These are phyloP conservation scores for Chaetoscypha palmicola DNA, from an alignment of 2,329 filamentous ascomycete species.

Conservation along the genomic window DNA sequence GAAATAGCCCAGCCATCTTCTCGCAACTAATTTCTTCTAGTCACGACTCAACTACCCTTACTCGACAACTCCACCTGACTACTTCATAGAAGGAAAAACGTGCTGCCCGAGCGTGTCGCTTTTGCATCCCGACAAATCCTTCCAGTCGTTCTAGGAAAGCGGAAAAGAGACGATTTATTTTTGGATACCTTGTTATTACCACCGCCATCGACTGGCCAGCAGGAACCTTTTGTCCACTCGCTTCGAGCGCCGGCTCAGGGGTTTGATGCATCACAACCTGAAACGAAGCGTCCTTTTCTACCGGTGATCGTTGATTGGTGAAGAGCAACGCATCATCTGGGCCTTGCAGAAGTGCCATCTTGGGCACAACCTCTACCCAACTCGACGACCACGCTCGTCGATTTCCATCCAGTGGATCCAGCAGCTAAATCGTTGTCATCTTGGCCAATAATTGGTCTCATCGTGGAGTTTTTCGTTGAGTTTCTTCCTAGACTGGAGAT, in stretches of 20 bases:
- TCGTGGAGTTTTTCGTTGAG: too few species aligned
- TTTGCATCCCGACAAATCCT: background rate
- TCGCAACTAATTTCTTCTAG: background rate
- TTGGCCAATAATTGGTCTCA: too few species aligned
- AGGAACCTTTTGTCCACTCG: background rate
- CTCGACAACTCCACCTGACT: background rate
- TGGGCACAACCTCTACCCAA: too few species aligned
- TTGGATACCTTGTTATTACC: background rate
- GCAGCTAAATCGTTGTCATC: too few species aligned
- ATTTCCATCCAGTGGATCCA: too few species aligned
- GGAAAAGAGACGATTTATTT: background rate
- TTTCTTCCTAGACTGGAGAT: too few species aligned
- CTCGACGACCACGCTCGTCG: too few species aligned
- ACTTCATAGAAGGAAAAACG: background rate
- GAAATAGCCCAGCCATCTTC: too few species aligned
- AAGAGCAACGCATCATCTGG: background rate
- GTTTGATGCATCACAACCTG: conserved; percentile 4
- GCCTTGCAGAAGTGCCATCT: background rate
- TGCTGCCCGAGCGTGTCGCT: background rate
- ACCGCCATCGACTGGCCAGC: background rate
- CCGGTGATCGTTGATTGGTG: background rate
- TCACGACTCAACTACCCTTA: background rate
- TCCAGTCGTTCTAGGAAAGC: background rate
- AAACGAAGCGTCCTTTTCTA: conserved; percentile 1
- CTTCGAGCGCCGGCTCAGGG: background rate